Evolutionary conservation across 139 green algal genomes (phyloP), one percentile per base, ranked within the genome.

Genomic region (Deuterostichococcus epilithicus): DNA sequence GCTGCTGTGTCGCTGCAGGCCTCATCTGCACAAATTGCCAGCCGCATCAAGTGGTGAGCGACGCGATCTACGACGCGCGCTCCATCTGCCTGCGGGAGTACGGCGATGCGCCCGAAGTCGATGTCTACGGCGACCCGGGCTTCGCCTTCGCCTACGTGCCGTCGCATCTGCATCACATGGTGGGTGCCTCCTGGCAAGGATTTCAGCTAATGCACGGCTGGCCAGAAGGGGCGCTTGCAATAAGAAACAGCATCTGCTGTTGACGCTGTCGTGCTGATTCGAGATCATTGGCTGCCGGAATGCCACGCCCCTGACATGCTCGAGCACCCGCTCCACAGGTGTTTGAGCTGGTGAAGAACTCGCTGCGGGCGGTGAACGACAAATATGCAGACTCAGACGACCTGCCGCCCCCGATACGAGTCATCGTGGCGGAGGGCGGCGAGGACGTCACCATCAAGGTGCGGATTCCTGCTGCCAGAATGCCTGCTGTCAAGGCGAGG

Each of bases 401-500:
- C 28, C 80, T 94, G 52, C 89, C 96, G 8, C 92, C 92, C 26
- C 90, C 93, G 44, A 97, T 99, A 33, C 87, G 92, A 23, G 34
- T 99, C n/a, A 89, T 99, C 6, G 91, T 99, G 72, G 96, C 96
- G 0, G 92, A 99, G 76, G 96, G 96, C 2, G 86, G 87, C 1
- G 96, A 99, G 81, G 96, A 99, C 78, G 90, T 99, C 77, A 98
- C 94, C 4, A 95, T 99, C 83, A 99, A 99, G 87, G 92, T 94
- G 52, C 13, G 39, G 18, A 23, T 5, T 63, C 3, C 8, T 20
- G 18, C 52, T n/a, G 3, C 10, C 52, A 20, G 28, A 30, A 5
- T 63, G 8, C 42, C 42, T 52, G 42, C 13, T n/a, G n/a, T n/a
- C n/a, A n/a, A n/a, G n/a, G n/a, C n/a, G n/a, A n/a, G n/a, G n/a